Evolutionary conservation across 2,329 filamentous ascomycete genomes (phyloP).

Genomic region (Camillea tinctor): DNA sequence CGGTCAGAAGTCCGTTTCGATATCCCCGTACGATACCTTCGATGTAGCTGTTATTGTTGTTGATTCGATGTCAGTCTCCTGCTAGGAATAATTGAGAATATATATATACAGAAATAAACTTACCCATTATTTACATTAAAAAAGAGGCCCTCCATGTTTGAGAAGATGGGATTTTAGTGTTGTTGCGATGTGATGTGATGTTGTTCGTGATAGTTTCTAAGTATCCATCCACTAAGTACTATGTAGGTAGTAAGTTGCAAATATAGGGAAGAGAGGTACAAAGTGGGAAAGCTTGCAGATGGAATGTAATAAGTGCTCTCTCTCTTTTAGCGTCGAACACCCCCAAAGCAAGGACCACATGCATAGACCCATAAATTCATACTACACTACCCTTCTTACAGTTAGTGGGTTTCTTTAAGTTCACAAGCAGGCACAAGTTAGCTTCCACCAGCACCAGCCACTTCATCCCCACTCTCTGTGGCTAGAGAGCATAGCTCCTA

Average conservation of each 20-base stretch:
- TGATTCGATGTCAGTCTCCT: too few relatives aligned
- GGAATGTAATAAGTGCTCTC: too few relatives aligned
- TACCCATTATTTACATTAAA: slow-evolving; percentile 95
- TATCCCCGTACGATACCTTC: slow-evolving; percentile 98
- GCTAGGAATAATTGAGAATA: slow-evolving; percentile 13
- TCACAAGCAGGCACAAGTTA: too few relatives aligned
- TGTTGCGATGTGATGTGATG: too few relatives aligned
- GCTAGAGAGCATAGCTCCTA: not conserved
- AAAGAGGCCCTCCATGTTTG: slow-evolving; percentile 82
- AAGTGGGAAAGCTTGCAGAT: too few relatives aligned
- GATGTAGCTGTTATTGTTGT: slow-evolving; percentile 66
- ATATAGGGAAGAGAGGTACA: too few relatives aligned
- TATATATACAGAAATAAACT: slow-evolving; percentile 24
- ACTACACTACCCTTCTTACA: not conserved
- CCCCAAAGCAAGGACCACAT: not conserved
- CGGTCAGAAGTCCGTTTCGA: slow-evolving; percentile 86
- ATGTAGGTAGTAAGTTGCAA: too few relatives aligned
- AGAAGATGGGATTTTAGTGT: slow-evolving; percentile 19
- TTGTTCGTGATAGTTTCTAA: too few relatives aligned
- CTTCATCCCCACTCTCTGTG: not conserved
- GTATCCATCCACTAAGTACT: too few relatives aligned
- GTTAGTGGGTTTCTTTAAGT: not conserved
- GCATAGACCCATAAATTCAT: not conserved
- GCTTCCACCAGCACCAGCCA: too few relatives aligned
- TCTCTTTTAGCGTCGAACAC: too few relatives aligned